Base-by-base conservation (phyloP, 305 asterid species). In the Coffea humblotiana region DNA sequence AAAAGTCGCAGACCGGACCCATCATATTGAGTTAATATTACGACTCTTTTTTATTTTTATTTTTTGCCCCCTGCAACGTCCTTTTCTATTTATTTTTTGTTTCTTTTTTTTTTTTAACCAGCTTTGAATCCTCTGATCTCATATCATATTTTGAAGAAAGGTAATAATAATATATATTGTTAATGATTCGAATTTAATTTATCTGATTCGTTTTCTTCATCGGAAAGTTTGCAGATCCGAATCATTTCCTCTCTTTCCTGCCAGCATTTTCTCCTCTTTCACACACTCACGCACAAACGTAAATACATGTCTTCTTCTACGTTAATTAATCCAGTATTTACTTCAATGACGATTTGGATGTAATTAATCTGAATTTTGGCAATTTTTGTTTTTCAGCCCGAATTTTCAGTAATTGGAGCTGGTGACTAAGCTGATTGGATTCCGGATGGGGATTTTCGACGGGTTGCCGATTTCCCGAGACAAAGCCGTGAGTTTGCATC, bases 401-500 rank as follows among this genome's bases (percentile, higher is more conserved):
- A 37, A 54, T 47, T 29, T 71, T 71, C 85, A 71, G 82, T 75
- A n/a, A 52, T 60, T 29, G 82, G 83, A 87, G 87, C 79, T 74
- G 72, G 74, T 72, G 83, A 51, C 83, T 87, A 86, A 82, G 93
- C 90, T 88, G 86, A 78, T 72, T 86, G 82, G 73, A 80, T 86
- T 80, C 71, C 71, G 86, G 91, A 96, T 96, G 99, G 94, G 97
- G 77, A 87, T 90, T 77, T 93, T 96, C 83, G 98, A 94, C 78
- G 98, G 97, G 60, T 92, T 96, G 79, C 99, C 99, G 64, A 86
- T 96, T 86, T 89, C 99, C 72, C 89, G 85, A 49, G 98, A 92
- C 54, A 94, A 96, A 92, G 89, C 92, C 79, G 99, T 94, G 86
- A 91, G 98, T 88, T 68, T 61, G 9, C 61, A 29, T 72, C 51